These are phyloP conservation scores for Coriolopsis trogii DNA, from an alignment of 1,284 basidiomycete species.

Conservation along the genomic window DNA sequence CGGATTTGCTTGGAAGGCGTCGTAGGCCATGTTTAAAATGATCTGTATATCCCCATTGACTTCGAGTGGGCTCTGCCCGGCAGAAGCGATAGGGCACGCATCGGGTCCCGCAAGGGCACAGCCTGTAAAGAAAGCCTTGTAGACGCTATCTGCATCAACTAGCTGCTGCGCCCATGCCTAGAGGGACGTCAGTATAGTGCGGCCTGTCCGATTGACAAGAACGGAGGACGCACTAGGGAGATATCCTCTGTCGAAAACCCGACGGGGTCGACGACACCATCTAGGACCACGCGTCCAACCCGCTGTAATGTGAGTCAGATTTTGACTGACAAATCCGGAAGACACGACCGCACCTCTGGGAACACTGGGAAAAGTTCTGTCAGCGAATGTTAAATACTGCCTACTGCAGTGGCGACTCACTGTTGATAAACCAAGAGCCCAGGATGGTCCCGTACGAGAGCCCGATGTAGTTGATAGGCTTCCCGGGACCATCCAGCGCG, in stretches of 20 bases:
- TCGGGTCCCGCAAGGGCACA: slow-evolving; percentile 18
- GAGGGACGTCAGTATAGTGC: too few species aligned
- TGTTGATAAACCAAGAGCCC: slow-evolving; percentile 22
- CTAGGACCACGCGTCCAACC: slow-evolving; percentile 11
- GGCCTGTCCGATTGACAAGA: too few species aligned
- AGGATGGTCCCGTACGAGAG: slow-evolving; percentile 19
- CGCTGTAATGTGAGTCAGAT: slow-evolving; percentile 3
- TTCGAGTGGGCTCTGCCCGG: background rate
- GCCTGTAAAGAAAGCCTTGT: slow-evolving; percentile 14
- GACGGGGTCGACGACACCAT: slow-evolving; percentile 10
- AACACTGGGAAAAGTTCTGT: background rate
- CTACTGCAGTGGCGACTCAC: slow-evolving; percentile 6
- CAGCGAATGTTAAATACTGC: background rate
- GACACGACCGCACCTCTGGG: background rate
- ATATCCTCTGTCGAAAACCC: background rate
- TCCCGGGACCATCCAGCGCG: slow-evolving; percentile 16
- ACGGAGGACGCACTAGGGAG: background rate
- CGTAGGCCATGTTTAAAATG: slow-evolving; percentile 9
- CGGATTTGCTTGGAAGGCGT: background rate
- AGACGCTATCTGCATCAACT: slow-evolving; percentile 1
- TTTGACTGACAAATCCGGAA: background rate
- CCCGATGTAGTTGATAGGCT: slow-evolving; percentile 17
- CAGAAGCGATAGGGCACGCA: slow-evolving; percentile 10
- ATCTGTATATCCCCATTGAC: slow-evolving; percentile 6
- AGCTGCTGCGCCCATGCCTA: background rate